Base-by-base conservation (phyloP, 1,139 yeast species). In the Lodderomyces elongisporus region DNA sequence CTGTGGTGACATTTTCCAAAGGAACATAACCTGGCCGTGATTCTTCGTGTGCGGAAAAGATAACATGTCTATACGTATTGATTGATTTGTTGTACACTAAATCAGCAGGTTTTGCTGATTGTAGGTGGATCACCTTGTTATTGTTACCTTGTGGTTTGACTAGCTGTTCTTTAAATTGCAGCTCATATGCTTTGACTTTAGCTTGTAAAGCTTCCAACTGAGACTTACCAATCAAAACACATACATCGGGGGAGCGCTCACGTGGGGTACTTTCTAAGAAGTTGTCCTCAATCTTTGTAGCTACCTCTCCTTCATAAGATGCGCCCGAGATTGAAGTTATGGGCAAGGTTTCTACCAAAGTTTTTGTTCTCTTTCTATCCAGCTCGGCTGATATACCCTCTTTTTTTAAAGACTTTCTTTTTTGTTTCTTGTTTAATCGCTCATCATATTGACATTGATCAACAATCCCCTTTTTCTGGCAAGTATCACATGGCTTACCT, bases 401-500 rank as follows among this genome's bases (percentile, higher is more conserved):
- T n/a, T n/a, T n/a, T 20, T 24, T 24, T n/a, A 24, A 13, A 4
- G 13, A 17, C 17, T 32, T 17, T 13, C 17, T 15, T 8, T 6
- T n/a, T 22, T 24, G 23, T 14, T 25, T 36, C 27, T 34, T 31
- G n/a, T 15, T 14, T 18, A 33, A 20, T 26, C 42, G 23, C 20
- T 40, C 43, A 27, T 43, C 45, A 29, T 42, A 41, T 25, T 29
- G 20, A 33, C 47, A 45, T 17, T 31, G 22, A 10, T 34, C 24
- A 6, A 29, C 35, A 10, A 37, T 36, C 13, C 37, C 31, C 14
- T 60, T 59, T 39, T 59, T 66, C 27, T 52, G 52, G 42, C 74
- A 67, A n/a, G 61, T 54, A 9, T 60, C 47, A 39, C 74, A 67
- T 3, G 74, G 74, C 25, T 46, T 46, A 3, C 55, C 62, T 31